Evolutionary conservation across 768 basidiomycete genomes (phyloP), one percentile per base, ranked within the genome.

Genomic region (Calocybe gangraenosa): DNA sequence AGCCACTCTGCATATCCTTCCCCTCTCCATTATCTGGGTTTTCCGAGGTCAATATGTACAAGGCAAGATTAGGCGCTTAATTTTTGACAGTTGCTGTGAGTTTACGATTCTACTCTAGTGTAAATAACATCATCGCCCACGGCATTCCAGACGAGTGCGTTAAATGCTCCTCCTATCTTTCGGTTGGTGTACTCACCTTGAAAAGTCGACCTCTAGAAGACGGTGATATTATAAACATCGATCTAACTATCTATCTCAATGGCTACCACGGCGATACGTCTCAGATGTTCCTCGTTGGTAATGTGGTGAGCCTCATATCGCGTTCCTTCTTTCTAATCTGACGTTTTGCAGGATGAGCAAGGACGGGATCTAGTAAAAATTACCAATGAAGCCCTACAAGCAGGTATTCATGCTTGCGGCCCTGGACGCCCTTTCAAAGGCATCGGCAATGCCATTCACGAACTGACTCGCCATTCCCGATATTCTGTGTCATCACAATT

Each of bases 191-290:
- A 9, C 20, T 10, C 44, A 13, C 10, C 15, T 14, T n/a, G 6
- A 8, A 8, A 17, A 93, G 92, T 46, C 88, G 92, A 28, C 81
- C 79, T 0, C 73, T 96, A 2, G 76, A 86, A 59, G 71, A 88
- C 37, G 87, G 85, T 0, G 93, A 96, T 50, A 87, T 96, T 37
- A 70, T 96, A 55, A 93, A 93, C 60, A 72, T 95, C 35, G 93
- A 96, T 61, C 65, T 96, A 7, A 94, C 93, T 1, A 73, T 94
- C 7, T 94, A 78, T 60, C 65, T 84, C n/a, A 66, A 89, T 46
- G 86, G 87, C 1, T 92, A 80, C 62, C 92, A 95, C 53, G 93
- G 93, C 1, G 93, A 95, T 55, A 94, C 92, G 0, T 92, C 91
- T 0, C 66, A 75, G 40, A 95, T 87, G 0, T 93, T 92, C 61